phyloP scores from a whole-genome alignment of 2,329 filamentous ascomycete genomes.

The Fusarium chaquense region DNA sequence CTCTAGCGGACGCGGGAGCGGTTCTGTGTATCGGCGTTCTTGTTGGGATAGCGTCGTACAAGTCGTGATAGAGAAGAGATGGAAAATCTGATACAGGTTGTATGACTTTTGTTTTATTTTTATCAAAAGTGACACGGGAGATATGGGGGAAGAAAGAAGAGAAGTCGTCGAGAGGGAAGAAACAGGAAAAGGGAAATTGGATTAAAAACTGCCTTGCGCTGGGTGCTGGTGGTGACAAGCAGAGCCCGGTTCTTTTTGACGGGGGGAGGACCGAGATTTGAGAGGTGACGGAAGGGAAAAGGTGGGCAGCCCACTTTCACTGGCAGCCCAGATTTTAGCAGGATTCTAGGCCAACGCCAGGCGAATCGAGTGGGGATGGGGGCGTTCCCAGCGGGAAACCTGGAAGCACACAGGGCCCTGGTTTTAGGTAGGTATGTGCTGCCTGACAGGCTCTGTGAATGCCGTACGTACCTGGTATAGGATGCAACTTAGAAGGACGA shows the following conservation, averaged over 20 bases:
- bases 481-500: not conserved
- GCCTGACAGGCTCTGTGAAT: not conserved
- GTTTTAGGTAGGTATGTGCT: not conserved
- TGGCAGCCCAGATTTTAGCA: constrained; percentile 43
- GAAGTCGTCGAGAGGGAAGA: constrained; percentile 29
- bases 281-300: constrained; percentile 41
- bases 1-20: constrained; percentile 35
- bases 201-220: constrained; percentile 37
- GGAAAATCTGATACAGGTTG: constrained; percentile 11
- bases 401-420: constrained; percentile 29
- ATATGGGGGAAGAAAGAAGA: constrained; percentile 7
- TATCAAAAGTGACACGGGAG: constrained; percentile 19
- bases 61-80: constrained; percentile 25
- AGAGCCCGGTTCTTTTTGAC: constrained; percentile 44
- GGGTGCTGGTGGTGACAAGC: constrained; percentile 39
- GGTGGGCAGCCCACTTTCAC: constrained; percentile 43
- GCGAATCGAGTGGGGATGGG: constrained; percentile 37
- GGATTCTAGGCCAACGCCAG: constrained; percentile 45
- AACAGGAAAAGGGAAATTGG: constrained; percentile 35
- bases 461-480: not conserved
- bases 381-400: constrained; percentile 41
- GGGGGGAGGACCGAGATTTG: constrained; percentile 39
- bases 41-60: constrained; percentile 30
- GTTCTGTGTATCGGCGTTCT: constrained; percentile 25
- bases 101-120: constrained; percentile 6